Evolutionary conservation across 1,284 basidiomycete genomes (phyloP), one percentile per base, ranked within the genome.

Genomic region (Moniliophthora roreri): DNA sequence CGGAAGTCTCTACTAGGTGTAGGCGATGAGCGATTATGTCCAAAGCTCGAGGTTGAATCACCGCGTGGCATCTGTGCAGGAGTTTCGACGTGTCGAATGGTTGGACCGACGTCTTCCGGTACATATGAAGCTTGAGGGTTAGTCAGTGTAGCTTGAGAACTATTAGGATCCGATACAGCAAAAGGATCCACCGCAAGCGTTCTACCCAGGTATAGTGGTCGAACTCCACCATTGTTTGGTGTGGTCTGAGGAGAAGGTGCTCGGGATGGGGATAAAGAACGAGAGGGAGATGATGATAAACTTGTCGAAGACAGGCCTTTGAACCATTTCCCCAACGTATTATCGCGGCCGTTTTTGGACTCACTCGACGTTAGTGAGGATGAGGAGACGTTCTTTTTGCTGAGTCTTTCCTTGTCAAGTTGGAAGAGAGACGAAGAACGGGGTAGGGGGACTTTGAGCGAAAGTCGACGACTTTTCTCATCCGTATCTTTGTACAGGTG

Each of bases 401-500:
- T 11, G 11, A 32, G 28, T 11, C 11, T 32, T 11, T 23, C 42
- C n/a, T 40, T 51, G n/a, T 54, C 41, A n/a, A n/a, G n/a, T n/a
- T 7, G 39, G 39, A 44, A 52, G 26, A 4, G 51, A 32, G 28
- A 32, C 7, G 28, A 32, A 32, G 28, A 32, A 11, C 28, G 7
- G 6, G 28, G 28, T 11, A 32, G 64, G 23, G 70, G 63, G 6
- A 72, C 60, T 48, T 60, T 73, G 48, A 68, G 56, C n/a, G 76
- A 69, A 24, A 77, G 53, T 28, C 61, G 66, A 0, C 60, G 64
- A 59, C 76, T 81, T 57, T 72, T 78, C 58, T 72, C 72, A 54
- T 71, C 71, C 38, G 67, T 68, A 54, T 90, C 86, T 48, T 81
- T 73, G 69, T 91, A 95, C 9, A 95, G 79, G 61, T 93, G 81